Evolutionary conservation across 1,284 basidiomycete genomes (phyloP).

Genomic region (Ustilago nuda): DNA sequence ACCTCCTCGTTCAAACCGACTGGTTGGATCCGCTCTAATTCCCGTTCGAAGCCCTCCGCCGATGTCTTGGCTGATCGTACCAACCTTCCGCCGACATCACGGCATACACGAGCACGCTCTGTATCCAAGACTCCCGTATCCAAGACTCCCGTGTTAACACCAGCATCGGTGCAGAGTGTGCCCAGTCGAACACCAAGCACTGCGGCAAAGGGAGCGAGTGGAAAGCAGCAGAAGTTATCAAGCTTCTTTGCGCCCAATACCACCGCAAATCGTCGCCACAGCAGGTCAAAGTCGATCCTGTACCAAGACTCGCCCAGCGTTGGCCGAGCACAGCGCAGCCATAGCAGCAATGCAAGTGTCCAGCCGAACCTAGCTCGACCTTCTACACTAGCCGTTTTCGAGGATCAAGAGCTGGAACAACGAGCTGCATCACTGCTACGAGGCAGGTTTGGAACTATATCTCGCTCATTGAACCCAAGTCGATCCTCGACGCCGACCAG

Average conservation of each 20-base stretch:
- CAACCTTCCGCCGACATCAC: conserved; percentile 17
- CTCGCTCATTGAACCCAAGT: conserved; percentile 28
- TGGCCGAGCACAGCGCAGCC: conserved; percentile 3
- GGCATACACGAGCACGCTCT: conserved; percentile 4
- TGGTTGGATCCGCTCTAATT: conserved; percentile 45
- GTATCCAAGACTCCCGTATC: conserved; percentile 1
- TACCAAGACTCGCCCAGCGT: conserved; percentile 21
- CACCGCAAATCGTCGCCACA: background rate
- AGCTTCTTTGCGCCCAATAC: conserved; percentile 40
- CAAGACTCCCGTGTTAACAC: background rate
- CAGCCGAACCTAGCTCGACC: background rate
- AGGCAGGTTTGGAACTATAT: conserved; percentile 37
- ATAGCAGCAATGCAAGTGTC: background rate
- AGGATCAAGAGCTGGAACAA: conserved; percentile 36
- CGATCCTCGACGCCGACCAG: conserved; percentile 17
- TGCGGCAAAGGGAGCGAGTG: background rate
- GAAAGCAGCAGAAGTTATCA: conserved; percentile 33
- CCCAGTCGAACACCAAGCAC: conserved; percentile 7
- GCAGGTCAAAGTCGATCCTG: background rate
- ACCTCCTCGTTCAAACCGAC: conserved; percentile 34
- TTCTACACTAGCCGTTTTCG: conserved; percentile 4
- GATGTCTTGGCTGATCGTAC: conserved; percentile 20
- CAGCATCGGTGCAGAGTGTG: background rate
- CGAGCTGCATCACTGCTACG: conserved; percentile 32
- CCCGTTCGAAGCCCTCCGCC: conserved; percentile 15